Percentiles rank a stretch among this genome's conserved stretches.
These are phyloP conservation scores for Vanderwaltozyma yarrowii DNA, from an alignment of 805 yeast species.

Conservation along the genomic window DNA sequence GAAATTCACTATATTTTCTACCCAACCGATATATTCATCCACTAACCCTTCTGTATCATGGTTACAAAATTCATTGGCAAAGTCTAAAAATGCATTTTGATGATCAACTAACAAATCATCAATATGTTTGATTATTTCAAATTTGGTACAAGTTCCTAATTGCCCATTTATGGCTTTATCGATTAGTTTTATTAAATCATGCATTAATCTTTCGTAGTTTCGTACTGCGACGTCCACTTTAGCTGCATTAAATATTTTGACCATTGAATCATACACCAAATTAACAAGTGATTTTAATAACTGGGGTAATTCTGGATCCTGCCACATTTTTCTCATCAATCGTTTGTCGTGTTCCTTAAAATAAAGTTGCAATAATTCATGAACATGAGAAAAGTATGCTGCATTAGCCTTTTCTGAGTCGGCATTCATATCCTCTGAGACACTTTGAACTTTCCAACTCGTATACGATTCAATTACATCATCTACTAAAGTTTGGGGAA, in stretches of 20 bases:
- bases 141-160: conserved; percentile 44
- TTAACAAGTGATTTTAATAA: conserved; percentile 65
- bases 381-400: conserved; percentile 41
- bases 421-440: background rate
- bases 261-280: conserved; percentile 65
- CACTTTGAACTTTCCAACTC: conserved; percentile 14
- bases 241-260: conserved; percentile 55
- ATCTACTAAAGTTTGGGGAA: conserved; percentile 16
- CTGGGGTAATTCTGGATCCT: conserved; percentile 70
- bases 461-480: conserved; percentile 26
- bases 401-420: conserved; percentile 17
- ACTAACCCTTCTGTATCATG: conserved; percentile 66
- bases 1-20: conserved; percentile 52
- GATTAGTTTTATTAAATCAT: conserved; percentile 51
- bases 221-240: conserved; percentile 54
- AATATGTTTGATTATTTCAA: conserved; percentile 42
- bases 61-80: conserved; percentile 68
- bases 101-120: conserved; percentile 59
- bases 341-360: conserved; percentile 69
- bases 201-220: conserved; percentile 53
- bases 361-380: conserved; percentile 53
- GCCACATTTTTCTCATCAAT: conserved; percentile 68
- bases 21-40: conserved; percentile 63
- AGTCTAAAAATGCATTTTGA: conserved; percentile 58
- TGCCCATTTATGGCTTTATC: conserved; percentile 39